Evolutionary conservation across 495 filamentous ascomycete species (phyloP).

Genomic region (Trichoderma erinaceum): DNA sequence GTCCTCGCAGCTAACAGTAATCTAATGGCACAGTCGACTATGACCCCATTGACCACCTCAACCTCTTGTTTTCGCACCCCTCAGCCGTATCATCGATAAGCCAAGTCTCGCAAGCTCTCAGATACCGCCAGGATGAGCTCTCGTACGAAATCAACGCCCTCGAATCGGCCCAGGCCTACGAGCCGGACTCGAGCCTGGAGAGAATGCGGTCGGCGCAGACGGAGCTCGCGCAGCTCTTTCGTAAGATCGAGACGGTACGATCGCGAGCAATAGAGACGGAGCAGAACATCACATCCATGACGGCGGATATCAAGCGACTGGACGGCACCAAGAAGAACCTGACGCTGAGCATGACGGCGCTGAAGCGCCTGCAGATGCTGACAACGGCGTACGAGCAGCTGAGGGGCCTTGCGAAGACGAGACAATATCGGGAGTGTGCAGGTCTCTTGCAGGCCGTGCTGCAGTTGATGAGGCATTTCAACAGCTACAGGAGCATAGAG

Average conservation of each 20-base stretch:
- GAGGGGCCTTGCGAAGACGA: conserved; percentile 68
- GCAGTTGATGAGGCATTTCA: conserved; percentile 98
- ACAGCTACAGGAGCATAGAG: conserved; percentile 93
- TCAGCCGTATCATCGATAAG: conserved; percentile 75
- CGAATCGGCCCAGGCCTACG: conserved; percentile 74
- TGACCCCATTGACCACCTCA: conserved; percentile 88
- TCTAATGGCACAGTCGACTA: conserved; percentile 64
- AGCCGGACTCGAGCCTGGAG: conserved; percentile 79
- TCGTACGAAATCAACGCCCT: conserved; percentile 70
- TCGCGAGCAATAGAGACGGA: conserved; percentile 87
- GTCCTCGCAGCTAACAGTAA: conserved; percentile 18
- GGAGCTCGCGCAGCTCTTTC: conserved; percentile 84
- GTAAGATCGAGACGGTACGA: conserved; percentile 91
- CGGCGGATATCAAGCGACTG: conserved; percentile 95
- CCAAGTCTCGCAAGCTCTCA: conserved; percentile 63
- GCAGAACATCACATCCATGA: conserved; percentile 96
- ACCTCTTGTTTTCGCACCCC: conserved; percentile 87
- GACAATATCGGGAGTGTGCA: conserved; percentile 95
- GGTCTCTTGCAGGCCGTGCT: conserved; percentile 92
- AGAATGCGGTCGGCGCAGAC: conserved; percentile 85
- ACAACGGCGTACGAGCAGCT: conserved; percentile 98
- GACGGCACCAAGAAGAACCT: conserved; percentile 96
- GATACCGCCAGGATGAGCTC: conserved; percentile 76
- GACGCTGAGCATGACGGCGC: conserved; percentile 93
- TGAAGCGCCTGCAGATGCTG: conserved; percentile 97